Percentiles rank a stretch among this genome's conserved stretches.
These are phyloP conservation scores for Cercospora zeina DNA, from an alignment of 2,329 filamentous ascomycete genomes.

Conservation along the genomic window DNA sequence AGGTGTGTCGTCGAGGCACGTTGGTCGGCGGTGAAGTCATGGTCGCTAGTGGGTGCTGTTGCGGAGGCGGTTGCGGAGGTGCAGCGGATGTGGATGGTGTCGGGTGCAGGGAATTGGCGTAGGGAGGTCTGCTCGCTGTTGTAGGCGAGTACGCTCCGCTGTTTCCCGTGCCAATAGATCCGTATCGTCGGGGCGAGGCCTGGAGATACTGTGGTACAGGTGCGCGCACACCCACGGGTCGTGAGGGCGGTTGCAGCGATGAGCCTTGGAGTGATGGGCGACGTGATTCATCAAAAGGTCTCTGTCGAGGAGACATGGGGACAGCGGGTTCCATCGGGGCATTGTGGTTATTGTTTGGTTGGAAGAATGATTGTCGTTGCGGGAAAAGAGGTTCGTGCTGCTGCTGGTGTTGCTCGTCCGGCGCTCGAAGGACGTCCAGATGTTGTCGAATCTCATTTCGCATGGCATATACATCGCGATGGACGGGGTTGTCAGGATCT, in stretches of 20 bases:
- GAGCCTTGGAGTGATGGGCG: slow-evolving; percentile 64
- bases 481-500: slow-evolving; percentile 71
- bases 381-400: slow-evolving; percentile 56
- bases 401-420: slow-evolving; percentile 54
- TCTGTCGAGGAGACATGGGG: slow-evolving; percentile 83
- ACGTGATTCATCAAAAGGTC: slow-evolving; percentile 80
- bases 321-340: slow-evolving; percentile 32
- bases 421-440: slow-evolving; percentile 57
- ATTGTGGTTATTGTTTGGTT: slow-evolving; percentile 31
- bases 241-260: slow-evolving; percentile 46
- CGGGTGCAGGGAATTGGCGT: slow-evolving; percentile 42
- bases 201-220: slow-evolving; percentile 80
- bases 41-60: slow-evolving; percentile 62
- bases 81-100: slow-evolving; percentile 59
- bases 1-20: slow-evolving; percentile 82
- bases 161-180: slow-evolving; percentile 68
- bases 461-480: slow-evolving; percentile 69
- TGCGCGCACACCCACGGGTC: slow-evolving; percentile 70
- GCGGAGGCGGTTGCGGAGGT: slow-evolving; percentile 55
- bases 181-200: slow-evolving; percentile 76
- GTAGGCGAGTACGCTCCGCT: slow-evolving; percentile 63
- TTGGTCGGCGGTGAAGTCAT: slow-evolving; percentile 62
- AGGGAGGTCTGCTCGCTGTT: slow-evolving; percentile 67
- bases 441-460: slow-evolving; percentile 64
- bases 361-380: slow-evolving; percentile 47